Evolutionary conservation across 257 asterid genomes (phyloP), one percentile per base, ranked within the genome.

Genomic region (Handroanthus guayacan): DNA sequence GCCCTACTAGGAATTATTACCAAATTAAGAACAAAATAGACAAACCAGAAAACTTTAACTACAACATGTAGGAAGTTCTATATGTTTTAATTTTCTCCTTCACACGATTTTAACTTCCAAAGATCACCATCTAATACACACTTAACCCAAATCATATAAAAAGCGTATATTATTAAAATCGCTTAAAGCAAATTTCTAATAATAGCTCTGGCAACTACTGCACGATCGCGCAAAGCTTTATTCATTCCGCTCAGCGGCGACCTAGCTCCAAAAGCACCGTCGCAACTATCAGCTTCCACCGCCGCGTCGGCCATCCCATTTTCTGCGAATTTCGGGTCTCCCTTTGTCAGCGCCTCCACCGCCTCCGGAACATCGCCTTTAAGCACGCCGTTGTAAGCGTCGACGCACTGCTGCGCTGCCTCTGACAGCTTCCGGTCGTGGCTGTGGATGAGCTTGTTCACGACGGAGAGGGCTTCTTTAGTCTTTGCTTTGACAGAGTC

Each of bases 241-340:
- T 79, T 85, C 57, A 65, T n/a, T 17, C 13, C 67, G 17, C 65
- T 62, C 52, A 92, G 20, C 31, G 89, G 88, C 57, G 87, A 64
- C 9, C 64, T 41, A 20, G 54, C 65, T 50, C 2, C 43, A 4
- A 90, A 78, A 20, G 78, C 83, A 0, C 3, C 20, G 55, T 87
- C 91, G 54, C 97, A 92, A 2, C 8, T 17, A 0, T 62, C 75
- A 3, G 93, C 95, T 76, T 88, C 95, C 6, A 57, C 36, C 5
- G 69, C 87, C 37, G 89, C 70, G 64, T 86, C 97, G 3, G 80
- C 84, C 90, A 92, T 85, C 14, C 90, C 95, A 5, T 44, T 31
- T 57, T 85, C 91, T 0, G 92, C 97, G 20, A 89, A 87, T 45
- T 86, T 90, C 0, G 95, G 92, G 14, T 75, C 81, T 0, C 94